These are phyloP conservation scores for Calonectria pseudoreteaudii DNA, from an alignment of 2,329 filamentous ascomycete genomes.

Conservation along the genomic window DNA sequence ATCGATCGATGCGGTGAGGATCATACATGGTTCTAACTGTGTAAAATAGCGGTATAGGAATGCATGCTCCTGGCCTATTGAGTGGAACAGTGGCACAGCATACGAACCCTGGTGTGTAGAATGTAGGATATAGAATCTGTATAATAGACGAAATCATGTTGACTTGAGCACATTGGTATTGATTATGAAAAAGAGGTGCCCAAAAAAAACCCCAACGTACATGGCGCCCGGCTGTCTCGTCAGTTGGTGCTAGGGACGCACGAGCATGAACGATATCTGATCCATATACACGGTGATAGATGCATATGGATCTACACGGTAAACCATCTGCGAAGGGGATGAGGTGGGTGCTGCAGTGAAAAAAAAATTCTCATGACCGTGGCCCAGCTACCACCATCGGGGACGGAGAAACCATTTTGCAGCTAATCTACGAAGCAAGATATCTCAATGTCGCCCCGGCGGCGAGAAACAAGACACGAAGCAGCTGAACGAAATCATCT, in stretches of 20 bases:
- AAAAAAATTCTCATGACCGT: too few relatives aligned
- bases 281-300: background rate
- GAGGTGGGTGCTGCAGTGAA: background rate
- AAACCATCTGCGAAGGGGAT: background rate
- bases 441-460: background rate
- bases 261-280: background rate
- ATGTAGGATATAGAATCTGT: background rate
- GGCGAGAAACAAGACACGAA: background rate
- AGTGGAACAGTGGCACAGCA: background rate
- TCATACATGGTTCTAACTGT: background rate
- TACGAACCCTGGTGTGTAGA: background rate
- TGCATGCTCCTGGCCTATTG: background rate
- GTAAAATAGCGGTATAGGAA: conserved; percentile 19
- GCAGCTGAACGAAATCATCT: background rate
- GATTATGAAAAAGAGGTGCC: background rate
- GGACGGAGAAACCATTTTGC: too few relatives aligned
- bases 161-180: background rate
- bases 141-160: background rate
- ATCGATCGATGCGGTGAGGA: conserved; percentile 35
- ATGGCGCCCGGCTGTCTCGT: background rate
- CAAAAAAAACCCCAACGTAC: background rate
- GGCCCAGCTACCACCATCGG: too few relatives aligned
- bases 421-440: background rate
- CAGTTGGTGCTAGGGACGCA: background rate
- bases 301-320: too few relatives aligned